Percentiles rank a stretch among this genome's conserved stretches.
Evolutionary conservation across 768 basidiomycete genomes (phyloP).

Genomic region (Dacryopinax spathularia): DNA sequence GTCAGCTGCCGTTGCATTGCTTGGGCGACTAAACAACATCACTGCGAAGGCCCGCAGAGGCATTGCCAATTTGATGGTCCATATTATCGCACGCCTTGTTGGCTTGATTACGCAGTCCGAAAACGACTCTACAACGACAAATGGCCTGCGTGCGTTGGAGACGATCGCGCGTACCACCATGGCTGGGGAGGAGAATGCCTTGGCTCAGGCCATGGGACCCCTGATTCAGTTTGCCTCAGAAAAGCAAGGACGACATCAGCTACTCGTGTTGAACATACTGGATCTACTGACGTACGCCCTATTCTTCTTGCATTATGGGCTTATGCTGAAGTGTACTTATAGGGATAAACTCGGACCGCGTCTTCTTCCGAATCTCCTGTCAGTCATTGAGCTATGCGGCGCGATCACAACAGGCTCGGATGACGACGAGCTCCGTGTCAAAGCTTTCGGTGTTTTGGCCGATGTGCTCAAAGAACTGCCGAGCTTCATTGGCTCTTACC

Average conservation of each 20-base stretch:
- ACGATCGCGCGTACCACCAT: slow-evolving; percentile 44
- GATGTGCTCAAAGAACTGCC: slow-evolving; percentile 63
- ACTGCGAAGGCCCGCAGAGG: slow-evolving; percentile 40
- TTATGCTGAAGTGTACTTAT: slow-evolving; percentile 6
- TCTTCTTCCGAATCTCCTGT: slow-evolving; percentile 69
- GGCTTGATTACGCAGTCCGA: slow-evolving; percentile 32
- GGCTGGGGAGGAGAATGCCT: slow-evolving; percentile 48
- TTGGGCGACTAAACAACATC: slow-evolving; percentile 52
- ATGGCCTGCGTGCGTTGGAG: slow-evolving; percentile 47
- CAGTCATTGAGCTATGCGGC: slow-evolving; percentile 50
- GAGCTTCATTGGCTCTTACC: slow-evolving; percentile 38
- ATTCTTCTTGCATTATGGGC: not conserved
- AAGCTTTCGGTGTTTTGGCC: slow-evolving; percentile 40
- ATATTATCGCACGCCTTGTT: slow-evolving; percentile 38
- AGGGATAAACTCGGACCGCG: slow-evolving; percentile 74
- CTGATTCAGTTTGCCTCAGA: slow-evolving; percentile 38
- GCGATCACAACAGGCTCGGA: slow-evolving; percentile 11
- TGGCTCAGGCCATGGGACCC: slow-evolving; percentile 44
- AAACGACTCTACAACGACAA: slow-evolving; percentile 27
- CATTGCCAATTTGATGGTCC: slow-evolving; percentile 35
- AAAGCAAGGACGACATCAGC: slow-evolving; percentile 25
- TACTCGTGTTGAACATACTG: slow-evolving; percentile 38
- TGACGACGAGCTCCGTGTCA: slow-evolving; percentile 8
- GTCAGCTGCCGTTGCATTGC: slow-evolving; percentile 51
- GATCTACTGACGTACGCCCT: slow-evolving; percentile 45